phyloP scores from a whole-genome alignment of 2,329 filamentous ascomycete species.

The Tolypocladium guangdongense region DNA sequence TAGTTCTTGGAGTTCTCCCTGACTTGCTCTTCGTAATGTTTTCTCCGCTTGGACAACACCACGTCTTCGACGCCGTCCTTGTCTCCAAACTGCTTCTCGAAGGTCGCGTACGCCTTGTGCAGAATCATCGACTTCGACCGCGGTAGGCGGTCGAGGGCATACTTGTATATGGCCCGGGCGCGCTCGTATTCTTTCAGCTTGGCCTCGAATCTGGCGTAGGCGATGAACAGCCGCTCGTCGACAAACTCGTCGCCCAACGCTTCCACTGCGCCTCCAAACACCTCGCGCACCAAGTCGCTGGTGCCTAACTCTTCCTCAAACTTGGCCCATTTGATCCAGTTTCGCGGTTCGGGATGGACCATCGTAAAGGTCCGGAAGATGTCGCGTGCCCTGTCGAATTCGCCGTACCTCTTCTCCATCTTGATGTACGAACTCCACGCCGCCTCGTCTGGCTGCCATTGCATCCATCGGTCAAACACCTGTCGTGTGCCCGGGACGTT shows the following conservation, averaged over 20 bases:
- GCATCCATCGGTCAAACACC: slow-evolving; percentile 97
- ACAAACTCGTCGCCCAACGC: slow-evolving; percentile 88
- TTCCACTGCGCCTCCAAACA: slow-evolving; percentile 82
- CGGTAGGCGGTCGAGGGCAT: slow-evolving; percentile 82
- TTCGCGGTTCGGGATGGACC: slow-evolving; percentile 86
- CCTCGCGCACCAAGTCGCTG: slow-evolving; percentile 81
- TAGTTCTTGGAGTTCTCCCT: slow-evolving; percentile 95
- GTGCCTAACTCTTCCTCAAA: slow-evolving; percentile 96
- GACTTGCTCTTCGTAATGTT: slow-evolving; percentile 89
- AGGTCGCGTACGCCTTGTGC: slow-evolving; percentile 91
- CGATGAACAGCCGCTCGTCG: slow-evolving; percentile 90
- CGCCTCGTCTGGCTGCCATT: slow-evolving; percentile 92
- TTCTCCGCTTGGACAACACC: slow-evolving; percentile 82
- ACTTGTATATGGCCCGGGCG: slow-evolving; percentile 91
- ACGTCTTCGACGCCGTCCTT: slow-evolving; percentile 90
- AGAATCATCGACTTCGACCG: slow-evolving; percentile 74
- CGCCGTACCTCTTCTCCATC: slow-evolving; percentile 87
- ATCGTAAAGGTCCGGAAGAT: slow-evolving; percentile 87
- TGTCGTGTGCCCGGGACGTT: slow-evolving; percentile 87
- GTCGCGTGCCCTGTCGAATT: slow-evolving; percentile 79
- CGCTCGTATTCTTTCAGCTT: slow-evolving; percentile 94
- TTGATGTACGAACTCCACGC: slow-evolving; percentile 97
- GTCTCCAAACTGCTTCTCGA: slow-evolving; percentile 97
- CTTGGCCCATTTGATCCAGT: slow-evolving; percentile 98
- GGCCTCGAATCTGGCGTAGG: slow-evolving; percentile 89